Conservation (phyloP, 306 rosid species). For the Adenanthera pavonina region DNA sequence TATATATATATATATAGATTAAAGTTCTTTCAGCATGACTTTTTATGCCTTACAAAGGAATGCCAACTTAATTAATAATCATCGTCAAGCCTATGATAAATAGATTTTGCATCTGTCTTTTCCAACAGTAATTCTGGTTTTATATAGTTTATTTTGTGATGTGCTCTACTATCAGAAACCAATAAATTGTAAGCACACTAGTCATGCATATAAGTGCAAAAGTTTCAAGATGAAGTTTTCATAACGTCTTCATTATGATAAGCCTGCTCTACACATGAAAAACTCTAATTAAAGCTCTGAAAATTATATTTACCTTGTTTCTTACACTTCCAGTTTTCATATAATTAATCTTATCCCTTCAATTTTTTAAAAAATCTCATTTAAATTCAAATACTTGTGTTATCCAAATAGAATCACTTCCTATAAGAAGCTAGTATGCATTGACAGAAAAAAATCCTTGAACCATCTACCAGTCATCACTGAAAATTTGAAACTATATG, state of each 20-base stretch:
- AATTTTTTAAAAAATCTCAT: constrained; percentile 20
- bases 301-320: constrained; percentile 1
- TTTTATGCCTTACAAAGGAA: constrained; percentile 11
- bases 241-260: constrained; percentile 3
- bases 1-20: neutral
- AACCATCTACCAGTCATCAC: constrained; percentile 19
- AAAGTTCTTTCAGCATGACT: constrained; percentile 6
- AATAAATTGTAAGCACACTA: constrained; percentile 9
- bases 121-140: neutral
- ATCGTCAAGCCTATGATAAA: constrained; percentile 1
- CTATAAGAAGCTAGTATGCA: constrained; percentile 26
- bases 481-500: constrained; percentile 18
- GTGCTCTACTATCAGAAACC: constrained; percentile 13
- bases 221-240: constrained; percentile 30
- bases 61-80: constrained; percentile 13
- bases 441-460: constrained; percentile 1
- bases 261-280: neutral
- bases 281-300: neutral
- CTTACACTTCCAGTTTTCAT: constrained; percentile 4
- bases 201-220: neutral
- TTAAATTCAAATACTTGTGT: constrained; percentile 9
- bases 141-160: constrained; percentile 8
- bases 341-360: constrained; percentile 1
- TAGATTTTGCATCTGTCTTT: constrained; percentile 4
- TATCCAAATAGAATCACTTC: constrained; percentile 15